These are phyloP conservation scores for Lepidium africanum DNA, from an alignment of 345 rosid species.

Conservation along the genomic window DNA sequence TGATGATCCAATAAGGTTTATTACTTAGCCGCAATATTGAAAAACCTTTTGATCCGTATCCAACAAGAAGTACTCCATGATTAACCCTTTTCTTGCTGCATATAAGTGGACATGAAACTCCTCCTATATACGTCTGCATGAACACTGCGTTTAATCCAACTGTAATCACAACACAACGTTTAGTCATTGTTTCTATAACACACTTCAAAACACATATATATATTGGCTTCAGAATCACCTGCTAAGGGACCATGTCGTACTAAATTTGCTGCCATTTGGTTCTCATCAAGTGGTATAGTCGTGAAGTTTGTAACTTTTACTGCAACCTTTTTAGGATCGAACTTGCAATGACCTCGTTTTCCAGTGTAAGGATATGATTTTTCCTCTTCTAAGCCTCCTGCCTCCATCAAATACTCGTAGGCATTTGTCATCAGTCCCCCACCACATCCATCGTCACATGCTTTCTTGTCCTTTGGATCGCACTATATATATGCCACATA, in stretches of 20 bases:
- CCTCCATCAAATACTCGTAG: constrained; percentile 58
- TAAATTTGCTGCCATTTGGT: constrained; percentile 64
- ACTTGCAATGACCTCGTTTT: constrained; percentile 56
- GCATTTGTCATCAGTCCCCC: constrained; percentile 97
- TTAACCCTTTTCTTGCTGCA: constrained; percentile 62
- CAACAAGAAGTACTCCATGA: constrained; percentile 76
- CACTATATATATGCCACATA: constrained; percentile 33
- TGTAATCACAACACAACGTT: constrained; percentile 11
- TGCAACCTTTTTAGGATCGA: constrained; percentile 39
- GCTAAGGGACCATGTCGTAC: constrained; percentile 80
- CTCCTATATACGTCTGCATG: constrained; percentile 90
- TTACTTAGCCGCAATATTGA: constrained; percentile 60
- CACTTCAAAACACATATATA: background rate
- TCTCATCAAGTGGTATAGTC: constrained; percentile 54
- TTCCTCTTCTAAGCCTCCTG: constrained; percentile 79
- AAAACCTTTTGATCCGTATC: constrained; percentile 72
- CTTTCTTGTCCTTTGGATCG: constrained; percentile 47
- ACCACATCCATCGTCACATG: constrained; percentile 67
- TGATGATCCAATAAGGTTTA: constrained; percentile 78
- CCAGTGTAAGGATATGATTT: constrained; percentile 59
- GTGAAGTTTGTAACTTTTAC: constrained; percentile 59
- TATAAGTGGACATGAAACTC: constrained; percentile 83
- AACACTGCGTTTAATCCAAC: constrained; percentile 74
- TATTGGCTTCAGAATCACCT: constrained; percentile 25
- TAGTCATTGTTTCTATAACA: background rate